Evolutionary conservation across 78 protist genomes (phyloP).

Genomic region (Guillardia theta): DNA sequence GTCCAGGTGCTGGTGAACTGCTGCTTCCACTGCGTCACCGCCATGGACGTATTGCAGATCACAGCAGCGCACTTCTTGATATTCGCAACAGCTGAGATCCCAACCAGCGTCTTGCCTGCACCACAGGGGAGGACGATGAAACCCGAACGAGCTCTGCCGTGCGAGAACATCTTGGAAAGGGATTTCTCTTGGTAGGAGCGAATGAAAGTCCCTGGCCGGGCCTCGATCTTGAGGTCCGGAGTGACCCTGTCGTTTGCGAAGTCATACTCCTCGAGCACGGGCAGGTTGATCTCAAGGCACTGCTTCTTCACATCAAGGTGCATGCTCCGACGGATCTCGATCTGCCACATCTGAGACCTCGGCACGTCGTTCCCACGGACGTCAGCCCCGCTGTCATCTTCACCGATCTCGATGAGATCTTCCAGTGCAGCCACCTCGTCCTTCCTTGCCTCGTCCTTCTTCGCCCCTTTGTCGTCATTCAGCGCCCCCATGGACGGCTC

Average conservation of each 20-base stretch:
- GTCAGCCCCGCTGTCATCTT: neutral
- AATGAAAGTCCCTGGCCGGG: conserved; percentile 77
- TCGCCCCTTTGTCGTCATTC: neutral
- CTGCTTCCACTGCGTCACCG: conserved; percentile 35
- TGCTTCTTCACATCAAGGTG: conserved; percentile 67
- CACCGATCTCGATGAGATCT: neutral
- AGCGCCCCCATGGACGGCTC: neutral
- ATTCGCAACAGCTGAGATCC: neutral
- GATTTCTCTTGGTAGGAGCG: conserved; percentile 72
- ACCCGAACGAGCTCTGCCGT: conserved; percentile 95
- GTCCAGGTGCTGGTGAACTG: neutral
- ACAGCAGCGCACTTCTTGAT: conserved; percentile 59
- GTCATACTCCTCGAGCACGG: conserved; percentile 92
- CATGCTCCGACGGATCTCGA: conserved; percentile 43
- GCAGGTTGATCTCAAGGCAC: conserved; percentile 74
- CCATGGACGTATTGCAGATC: conserved; percentile 16
- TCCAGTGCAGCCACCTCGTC: neutral
- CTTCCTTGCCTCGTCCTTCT: neutral
- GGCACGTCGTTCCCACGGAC: neutral
- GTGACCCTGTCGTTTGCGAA: conserved; percentile 50
- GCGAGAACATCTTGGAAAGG: conserved; percentile 91
- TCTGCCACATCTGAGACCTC: neutral
- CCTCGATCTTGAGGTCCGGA: conserved; percentile 74
- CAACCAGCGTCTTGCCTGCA: conserved; percentile 97
- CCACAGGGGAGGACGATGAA: conserved; percentile 99